phyloP scores from a whole-genome alignment of 2,329 filamentous ascomycete genomes.

The Parafenestella ontariensis region DNA sequence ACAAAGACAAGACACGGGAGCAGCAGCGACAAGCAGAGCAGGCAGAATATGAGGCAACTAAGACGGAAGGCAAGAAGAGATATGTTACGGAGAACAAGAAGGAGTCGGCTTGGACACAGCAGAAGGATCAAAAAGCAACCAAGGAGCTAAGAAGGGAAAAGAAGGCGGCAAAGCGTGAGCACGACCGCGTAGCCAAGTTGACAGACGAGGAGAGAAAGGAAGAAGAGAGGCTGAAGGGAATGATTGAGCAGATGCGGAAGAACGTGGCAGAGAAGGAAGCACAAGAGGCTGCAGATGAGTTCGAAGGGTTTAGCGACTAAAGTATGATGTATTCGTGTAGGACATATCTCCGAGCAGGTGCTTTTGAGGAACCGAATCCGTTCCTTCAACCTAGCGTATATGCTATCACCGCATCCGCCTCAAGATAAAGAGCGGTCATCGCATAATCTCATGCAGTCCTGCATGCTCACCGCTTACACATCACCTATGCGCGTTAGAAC shows the following conservation, averaged over 20 bases:
- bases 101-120: slow-evolving; percentile 45
- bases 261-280: slow-evolving; percentile 36
- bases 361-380: background rate
- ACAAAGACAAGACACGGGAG: slow-evolving; percentile 56
- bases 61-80: slow-evolving; percentile 32
- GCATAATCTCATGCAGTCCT: too few relatives aligned
- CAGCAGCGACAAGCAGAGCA: slow-evolving; percentile 48
- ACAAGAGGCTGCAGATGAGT: slow-evolving; percentile 36
- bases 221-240: slow-evolving; percentile 42
- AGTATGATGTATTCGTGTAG: background rate
- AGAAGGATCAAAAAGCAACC: slow-evolving; percentile 42
- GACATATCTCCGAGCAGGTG: background rate
- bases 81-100: slow-evolving; percentile 35
- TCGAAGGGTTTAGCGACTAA: slow-evolving; percentile 47
- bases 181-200: slow-evolving; percentile 34
- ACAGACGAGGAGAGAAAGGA: slow-evolving; percentile 41
- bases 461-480: too few relatives aligned
- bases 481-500: too few relatives aligned
- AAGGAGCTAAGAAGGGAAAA: slow-evolving; percentile 45
- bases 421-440: background rate
- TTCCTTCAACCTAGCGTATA: background rate
- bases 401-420: background rate
- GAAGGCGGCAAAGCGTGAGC: slow-evolving; percentile 42
- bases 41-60: slow-evolving; percentile 26
- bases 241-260: slow-evolving; percentile 39